phyloP scores from a whole-genome alignment of 371 early-diverging fungal genomes.

The Thermomucor indicae-seudaticae region DNA sequence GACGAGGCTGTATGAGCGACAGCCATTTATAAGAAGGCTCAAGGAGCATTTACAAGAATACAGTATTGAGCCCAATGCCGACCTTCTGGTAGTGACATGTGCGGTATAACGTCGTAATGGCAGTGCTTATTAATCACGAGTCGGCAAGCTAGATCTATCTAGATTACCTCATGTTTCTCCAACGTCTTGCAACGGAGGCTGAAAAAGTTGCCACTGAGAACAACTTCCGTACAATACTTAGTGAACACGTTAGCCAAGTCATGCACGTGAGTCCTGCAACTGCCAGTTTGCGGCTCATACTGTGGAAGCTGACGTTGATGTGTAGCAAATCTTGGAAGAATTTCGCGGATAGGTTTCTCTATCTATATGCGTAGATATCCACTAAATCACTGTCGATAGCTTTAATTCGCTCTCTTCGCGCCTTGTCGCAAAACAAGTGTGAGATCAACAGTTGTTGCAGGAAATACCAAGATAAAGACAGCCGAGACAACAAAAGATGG shows the following conservation, averaged over 20 bases:
- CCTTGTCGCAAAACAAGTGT: too few species aligned
- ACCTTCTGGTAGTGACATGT: neutral
- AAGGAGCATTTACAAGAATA: neutral
- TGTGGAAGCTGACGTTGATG: neutral
- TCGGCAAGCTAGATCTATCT: slow-evolving; percentile 10
- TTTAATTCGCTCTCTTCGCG: too few species aligned
- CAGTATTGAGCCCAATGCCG: neutral
- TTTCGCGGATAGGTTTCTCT: neutral
- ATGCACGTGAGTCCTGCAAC: slow-evolving; percentile 3
- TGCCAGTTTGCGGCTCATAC: neutral
- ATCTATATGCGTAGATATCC: neutral
- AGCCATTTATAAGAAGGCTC: neutral
- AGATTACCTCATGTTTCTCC: slow-evolving; percentile 15
- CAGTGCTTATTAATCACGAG: neutral
- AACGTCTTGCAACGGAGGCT: slow-evolving; percentile 11
- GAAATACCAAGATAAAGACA: too few species aligned
- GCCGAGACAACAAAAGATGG: too few species aligned
- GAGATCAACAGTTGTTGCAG: too few species aligned
- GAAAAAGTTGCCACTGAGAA: slow-evolving; percentile 3
- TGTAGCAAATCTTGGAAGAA: neutral
- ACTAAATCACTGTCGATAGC: too few species aligned
- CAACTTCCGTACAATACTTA: slow-evolving; percentile 1
- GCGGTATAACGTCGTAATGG: neutral
- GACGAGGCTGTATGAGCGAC: neutral
- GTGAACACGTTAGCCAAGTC: slow-evolving; percentile 5